Base-by-base conservation (phyloP, 164 flowering plant species). In the Vitis labrusca region DNA sequence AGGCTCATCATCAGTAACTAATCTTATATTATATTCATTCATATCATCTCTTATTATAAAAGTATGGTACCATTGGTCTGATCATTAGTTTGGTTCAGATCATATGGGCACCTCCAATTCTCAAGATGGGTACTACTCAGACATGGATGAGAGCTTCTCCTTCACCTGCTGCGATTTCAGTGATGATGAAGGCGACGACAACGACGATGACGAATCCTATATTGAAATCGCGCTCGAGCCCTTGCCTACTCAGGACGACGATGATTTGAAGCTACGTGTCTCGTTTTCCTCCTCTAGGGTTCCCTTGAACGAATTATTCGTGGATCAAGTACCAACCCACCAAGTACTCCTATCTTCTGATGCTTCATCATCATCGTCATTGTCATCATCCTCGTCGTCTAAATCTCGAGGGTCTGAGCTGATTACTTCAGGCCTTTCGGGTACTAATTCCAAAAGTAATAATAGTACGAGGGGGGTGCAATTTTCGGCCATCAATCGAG, bases 141-240 rank as follows among this genome's bases (percentile, higher is more conserved):
- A 73, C n/a, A 58, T 15, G 4, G 75, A 62, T 53, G 75, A 67
- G 10, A 76, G 75, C 49, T 80, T 80, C 71, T 77, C 83, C 27
- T 77, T 80, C 63, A 72, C 67, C 76, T 63, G 70, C 77, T 58
- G 48, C 48, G 67, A 76, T 44, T 66, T 60, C 61, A 16, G 62
- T 19, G 69, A 64, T 68, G 27, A 69, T 27, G 56, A 69, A 30
- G 71, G 47, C 47, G 71, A 59, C 30, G 74, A 61, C 5, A 70
- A 72, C 3, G 27, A 47, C 16, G 82, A 69, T 11, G 50, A 29
- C 8, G 63, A 78, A 7, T 73, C 79, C 1, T 81, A 54, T 78
- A 74, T 82, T n/a, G 85, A 82, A 60, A 82, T 82, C 53, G 73
- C 60, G 60, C 66, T 61, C 44, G 67, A 64, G 4, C 57, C 67